Conservation (phyloP, 2,329 filamentous ascomycete genomes). For the Diplodia sapinea region DNA sequence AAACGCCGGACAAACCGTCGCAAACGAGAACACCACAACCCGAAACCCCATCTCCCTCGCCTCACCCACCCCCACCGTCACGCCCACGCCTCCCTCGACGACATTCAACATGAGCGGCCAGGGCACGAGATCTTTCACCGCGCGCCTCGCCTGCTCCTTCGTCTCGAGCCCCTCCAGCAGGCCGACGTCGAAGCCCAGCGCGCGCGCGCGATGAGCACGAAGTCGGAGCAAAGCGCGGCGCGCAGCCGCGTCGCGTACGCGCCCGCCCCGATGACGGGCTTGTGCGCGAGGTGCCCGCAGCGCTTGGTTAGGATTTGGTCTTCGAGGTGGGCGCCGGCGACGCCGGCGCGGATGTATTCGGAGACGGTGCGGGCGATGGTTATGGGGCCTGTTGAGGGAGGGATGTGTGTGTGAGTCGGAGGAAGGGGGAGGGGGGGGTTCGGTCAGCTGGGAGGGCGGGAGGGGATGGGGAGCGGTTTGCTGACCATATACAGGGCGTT, state of each 20-base stretch:
- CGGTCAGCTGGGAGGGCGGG: neutral
- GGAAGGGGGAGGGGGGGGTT: slow-evolving; percentile 54
- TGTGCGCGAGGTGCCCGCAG: slow-evolving; percentile 68
- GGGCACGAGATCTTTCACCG: slow-evolving; percentile 56
- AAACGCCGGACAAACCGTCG: slow-evolving; percentile 56
- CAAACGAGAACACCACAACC: slow-evolving; percentile 64
- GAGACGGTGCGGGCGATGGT: slow-evolving; percentile 50
- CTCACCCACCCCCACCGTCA: slow-evolving; percentile 58
- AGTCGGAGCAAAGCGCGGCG: slow-evolving; percentile 57
- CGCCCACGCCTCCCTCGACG: slow-evolving; percentile 63
- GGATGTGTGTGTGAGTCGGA: slow-evolving; percentile 55
- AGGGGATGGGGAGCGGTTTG: neutral
- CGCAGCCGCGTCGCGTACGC: slow-evolving; percentile 37
- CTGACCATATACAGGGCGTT: slow-evolving; percentile 71
- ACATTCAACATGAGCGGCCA: slow-evolving; percentile 63
- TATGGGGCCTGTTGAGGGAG: slow-evolving; percentile 50
- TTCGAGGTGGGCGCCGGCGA: slow-evolving; percentile 67
- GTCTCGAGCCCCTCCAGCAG: slow-evolving; percentile 65
- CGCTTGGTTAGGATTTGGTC: slow-evolving; percentile 69
- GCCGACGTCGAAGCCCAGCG: slow-evolving; percentile 64
- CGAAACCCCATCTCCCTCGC: slow-evolving; percentile 63
- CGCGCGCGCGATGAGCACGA: slow-evolving; percentile 67
- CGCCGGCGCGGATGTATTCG: slow-evolving; percentile 60
- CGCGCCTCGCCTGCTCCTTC: slow-evolving; percentile 56
- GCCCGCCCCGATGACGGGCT: slow-evolving; percentile 55